A percentile compares a stretch with the other conserved stretches of the same genome.
Conservation (phyloP, 1,139 yeast species). For the Scheffersomyces illinoinensis region DNA sequence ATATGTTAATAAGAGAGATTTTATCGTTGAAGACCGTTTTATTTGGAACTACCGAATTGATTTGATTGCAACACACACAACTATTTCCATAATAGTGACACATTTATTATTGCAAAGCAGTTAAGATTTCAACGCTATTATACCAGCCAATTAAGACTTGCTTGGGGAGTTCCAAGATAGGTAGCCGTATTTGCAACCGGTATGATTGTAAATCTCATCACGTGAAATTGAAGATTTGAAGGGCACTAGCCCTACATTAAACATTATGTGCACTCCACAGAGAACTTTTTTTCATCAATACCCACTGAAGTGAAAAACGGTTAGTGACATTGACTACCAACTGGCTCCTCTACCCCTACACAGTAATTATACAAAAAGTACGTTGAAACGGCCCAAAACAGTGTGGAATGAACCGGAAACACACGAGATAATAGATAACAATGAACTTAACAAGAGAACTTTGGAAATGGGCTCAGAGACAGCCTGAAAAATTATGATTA, state of each 20-base stretch:
- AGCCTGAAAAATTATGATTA: neutral
- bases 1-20: neutral
- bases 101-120: neutral
- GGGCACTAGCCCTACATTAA: neutral
- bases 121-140: neutral
- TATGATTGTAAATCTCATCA: neutral
- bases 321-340: neutral
- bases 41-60: neutral
- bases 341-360: neutral
- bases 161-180: neutral
- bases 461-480: neutral
- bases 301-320: neutral
- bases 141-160: neutral
- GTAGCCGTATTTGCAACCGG: neutral
- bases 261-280: neutral
- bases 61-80: neutral
- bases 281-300: neutral
- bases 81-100: neutral
- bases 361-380: neutral
- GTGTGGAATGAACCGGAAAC: neutral
- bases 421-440: neutral
- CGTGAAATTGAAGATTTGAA: neutral
- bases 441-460: neutral
- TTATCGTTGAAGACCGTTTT: neutral
- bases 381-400: neutral